Base-by-base conservation (phyloP, 176 grass and related monocot species). In the Avena eriantha region DNA sequence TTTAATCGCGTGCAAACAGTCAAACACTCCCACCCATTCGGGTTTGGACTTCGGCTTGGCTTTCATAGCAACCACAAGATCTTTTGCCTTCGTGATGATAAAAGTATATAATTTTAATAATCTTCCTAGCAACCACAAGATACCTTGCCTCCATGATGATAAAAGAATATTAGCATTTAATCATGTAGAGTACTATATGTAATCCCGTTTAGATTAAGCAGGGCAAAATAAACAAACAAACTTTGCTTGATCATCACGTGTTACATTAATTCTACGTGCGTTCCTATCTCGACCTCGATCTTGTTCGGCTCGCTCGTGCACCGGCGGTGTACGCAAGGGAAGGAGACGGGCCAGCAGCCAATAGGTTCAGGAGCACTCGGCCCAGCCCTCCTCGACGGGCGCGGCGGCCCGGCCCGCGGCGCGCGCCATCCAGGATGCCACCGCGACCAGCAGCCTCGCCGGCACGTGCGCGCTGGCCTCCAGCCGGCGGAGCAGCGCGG, bases 321-420 rank as follows among this genome's bases (percentile, higher is more conserved):
- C 63, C 26, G 63, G 26, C 63, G 63, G 26, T 63, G 59, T 22
- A 31, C 16, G 26, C 9, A 68, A 29, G 57, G 21, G 5, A 51
- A 10, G 5, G 22, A 18, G 4, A 48, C 33, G 64, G 43, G 8
- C 49, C 5, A 2, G 56, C 39, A 41, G 58, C 14, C 12, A 41
- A 41, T 3, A 23, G 34, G 10, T 1, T 86, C 49, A 93, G 66
- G 86, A 60, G 83, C 86, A 97, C 82, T 97, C 92, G 33, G 88
- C 90, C 95, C 95, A 97, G 11, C 88, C 92, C 60, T 94, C 90
- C 85, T 90, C 78, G 2, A 18, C 88, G 9, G 50, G 45, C 21
- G 35, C 29, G 16, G 73, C 1, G 24, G 49, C 73, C 26, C 47
- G 66, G 59, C 31, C 69, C 29, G 47, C 75, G 15, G 86, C 83